Base-by-base conservation (phyloP, 2,329 filamentous ascomycete genomes). In the Colletotrichum tofieldiae region DNA sequence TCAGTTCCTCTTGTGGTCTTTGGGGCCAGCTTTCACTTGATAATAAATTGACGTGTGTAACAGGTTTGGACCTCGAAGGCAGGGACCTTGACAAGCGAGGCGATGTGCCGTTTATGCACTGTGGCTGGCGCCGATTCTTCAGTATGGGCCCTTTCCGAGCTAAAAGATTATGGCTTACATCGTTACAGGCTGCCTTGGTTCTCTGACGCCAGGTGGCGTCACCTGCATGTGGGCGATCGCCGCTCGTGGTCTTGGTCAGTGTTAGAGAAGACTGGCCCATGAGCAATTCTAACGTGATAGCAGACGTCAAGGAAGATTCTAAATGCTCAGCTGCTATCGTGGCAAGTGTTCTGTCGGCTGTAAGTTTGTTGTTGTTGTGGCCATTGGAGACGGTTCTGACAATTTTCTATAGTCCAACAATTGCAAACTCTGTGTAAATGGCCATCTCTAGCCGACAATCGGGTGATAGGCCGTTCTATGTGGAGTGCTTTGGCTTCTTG, bases 361-460 rank as follows among this genome's bases (percentile, higher is more conserved):
- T 66, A n/a, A 52, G 64, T 60, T 4, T 16, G 18, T 23, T 2
- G 18, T 51, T 26, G 3, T 12, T n/a, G 16, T 5, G 12, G 32
- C 39, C 8, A 51, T 26, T n/a, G 18, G 23, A 29, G 39, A 7
- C 54, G 39, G 1, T 12, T 5, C 54, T 60, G n/a, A 52, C 45
- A 32, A 20, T 14, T 37, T 14, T 2, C 7, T 20, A 41, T 11
- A 66, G 64, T 66, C 64, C 12, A 60, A 51, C 54, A 66, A 66
- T 54, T 66, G 64, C 64, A 66, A 66, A 41, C 29, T 66, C 43
- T 66, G 64, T 51, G 64, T 66, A n/a, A 66, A 60, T 6, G 64
- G 64, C 18, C 64, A 66, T 35, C 54, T 60, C 7, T 66, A 54
- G 16, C 18, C 43, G 18, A 20, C 5, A 11, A 20, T 16, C 43